Conservation (phyloP, 2,329 filamentous ascomycete species). For the Neurospora crassa region DNA sequence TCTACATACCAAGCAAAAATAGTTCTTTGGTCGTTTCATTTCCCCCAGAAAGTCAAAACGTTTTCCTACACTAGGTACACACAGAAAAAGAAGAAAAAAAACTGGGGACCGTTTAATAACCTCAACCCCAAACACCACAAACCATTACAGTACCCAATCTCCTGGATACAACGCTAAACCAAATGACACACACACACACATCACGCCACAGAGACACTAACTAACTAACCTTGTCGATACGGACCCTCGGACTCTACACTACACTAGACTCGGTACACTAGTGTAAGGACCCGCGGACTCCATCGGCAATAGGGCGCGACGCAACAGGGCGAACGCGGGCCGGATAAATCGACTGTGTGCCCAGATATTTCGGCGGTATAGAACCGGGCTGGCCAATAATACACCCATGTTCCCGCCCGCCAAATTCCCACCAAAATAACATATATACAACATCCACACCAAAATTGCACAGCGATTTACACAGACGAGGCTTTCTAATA, state of each 20-base stretch:
- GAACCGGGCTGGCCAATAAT: no score
- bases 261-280: not conserved
- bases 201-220: not conserved
- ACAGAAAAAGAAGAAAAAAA: not conserved
- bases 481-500: no score
- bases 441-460: no score
- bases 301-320: not conserved
- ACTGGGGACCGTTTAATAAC: not conserved
- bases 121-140: not conserved
- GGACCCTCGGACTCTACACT: not conserved
- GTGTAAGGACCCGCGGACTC: not conserved
- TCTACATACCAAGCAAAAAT: not conserved
- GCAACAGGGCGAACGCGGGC: not conserved
- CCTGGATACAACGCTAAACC: not conserved
- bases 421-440: no score
- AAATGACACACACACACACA: not conserved
- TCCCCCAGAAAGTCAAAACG: not conserved
- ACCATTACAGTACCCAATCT: not conserved
- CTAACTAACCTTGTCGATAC: not conserved
- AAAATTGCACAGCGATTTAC: no score
- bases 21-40: not conserved
- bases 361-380: no score
- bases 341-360: no score
- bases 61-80: not conserved
- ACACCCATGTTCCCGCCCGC: no score